A percentile compares a stretch with the other conserved stretches of the same genome.
These are phyloP conservation scores for Corchorus olitorius DNA, from an alignment of 345 rosid genomes.

Conservation along the genomic window DNA sequence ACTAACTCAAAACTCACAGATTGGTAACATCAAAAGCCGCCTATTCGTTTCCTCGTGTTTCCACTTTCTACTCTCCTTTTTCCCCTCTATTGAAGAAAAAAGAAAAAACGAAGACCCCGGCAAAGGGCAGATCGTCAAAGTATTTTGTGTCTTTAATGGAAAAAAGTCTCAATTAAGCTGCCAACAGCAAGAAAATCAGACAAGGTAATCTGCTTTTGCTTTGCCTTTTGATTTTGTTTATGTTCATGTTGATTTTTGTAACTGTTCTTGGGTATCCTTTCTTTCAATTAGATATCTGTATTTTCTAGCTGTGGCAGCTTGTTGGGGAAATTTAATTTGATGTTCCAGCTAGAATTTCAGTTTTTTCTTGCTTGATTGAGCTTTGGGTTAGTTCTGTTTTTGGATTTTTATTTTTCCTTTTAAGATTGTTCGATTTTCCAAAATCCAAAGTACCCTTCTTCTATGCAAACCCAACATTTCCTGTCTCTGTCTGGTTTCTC, in stretches of 20 bases:
- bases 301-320: background rate
- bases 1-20: background rate
- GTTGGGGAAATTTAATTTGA: background rate
- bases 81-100: background rate
- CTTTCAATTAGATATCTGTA: background rate
- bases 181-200: background rate
- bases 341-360: background rate
- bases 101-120: background rate
- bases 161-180: background rate
- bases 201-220: background rate
- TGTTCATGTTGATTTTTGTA: background rate
- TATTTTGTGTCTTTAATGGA: background rate
- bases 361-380: background rate
- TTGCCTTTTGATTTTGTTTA: background rate
- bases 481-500: constrained; percentile 3
- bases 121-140: background rate
- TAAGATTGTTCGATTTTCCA: background rate
- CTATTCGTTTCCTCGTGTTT: background rate
- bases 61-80: background rate
- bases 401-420: background rate
- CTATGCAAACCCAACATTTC: background rate
- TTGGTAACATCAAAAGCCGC: background rate
- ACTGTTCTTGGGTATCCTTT: background rate
- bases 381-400: background rate
- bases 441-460: background rate